phyloP scores from a whole-genome alignment of 2,329 filamentous ascomycete genomes.

The Graphilbum fragrans region DNA sequence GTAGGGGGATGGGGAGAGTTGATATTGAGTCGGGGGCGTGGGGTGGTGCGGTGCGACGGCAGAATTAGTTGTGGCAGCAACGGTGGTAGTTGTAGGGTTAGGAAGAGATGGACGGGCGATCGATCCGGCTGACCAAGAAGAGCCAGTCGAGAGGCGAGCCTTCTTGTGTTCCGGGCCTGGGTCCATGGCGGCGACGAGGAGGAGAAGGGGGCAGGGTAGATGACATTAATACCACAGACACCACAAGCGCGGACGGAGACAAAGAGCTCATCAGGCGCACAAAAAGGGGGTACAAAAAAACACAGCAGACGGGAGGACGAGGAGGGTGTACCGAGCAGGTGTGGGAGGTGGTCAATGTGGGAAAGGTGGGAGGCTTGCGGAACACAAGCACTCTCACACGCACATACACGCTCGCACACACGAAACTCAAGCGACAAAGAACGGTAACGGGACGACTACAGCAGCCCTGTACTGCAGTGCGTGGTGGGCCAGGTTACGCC shows the following conservation, averaged over 20 bases:
- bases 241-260: background rate
- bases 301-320: background rate
- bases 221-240: constrained; percentile 13
- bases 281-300: background rate
- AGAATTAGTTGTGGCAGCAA: background rate
- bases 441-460: no score
- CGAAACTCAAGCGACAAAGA: no score
- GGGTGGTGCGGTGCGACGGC: constrained; percentile 21
- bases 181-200: constrained; percentile 43
- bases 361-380: no score
- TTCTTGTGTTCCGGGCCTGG: constrained; percentile 47
- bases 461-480: no score
- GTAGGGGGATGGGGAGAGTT: constrained; percentile 21
- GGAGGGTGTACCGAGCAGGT: background rate
- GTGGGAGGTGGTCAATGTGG: no score
- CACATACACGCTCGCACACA: no score
- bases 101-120: constrained; percentile 23
- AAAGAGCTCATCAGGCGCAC: constrained; percentile 2
- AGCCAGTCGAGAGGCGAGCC: constrained; percentile 36
- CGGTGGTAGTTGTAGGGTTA: constrained; percentile 23
- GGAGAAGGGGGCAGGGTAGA: constrained; percentile 6
- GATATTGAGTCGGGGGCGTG: constrained; percentile 25
- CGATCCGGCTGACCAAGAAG: constrained; percentile 28
- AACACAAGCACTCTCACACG: no score
- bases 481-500: no score